Percentiles rank a stretch among this genome's conserved stretches.
These are phyloP conservation scores for Tolypocladium amazonense DNA, from an alignment of 2,329 filamentous ascomycete species.

Conservation along the genomic window DNA sequence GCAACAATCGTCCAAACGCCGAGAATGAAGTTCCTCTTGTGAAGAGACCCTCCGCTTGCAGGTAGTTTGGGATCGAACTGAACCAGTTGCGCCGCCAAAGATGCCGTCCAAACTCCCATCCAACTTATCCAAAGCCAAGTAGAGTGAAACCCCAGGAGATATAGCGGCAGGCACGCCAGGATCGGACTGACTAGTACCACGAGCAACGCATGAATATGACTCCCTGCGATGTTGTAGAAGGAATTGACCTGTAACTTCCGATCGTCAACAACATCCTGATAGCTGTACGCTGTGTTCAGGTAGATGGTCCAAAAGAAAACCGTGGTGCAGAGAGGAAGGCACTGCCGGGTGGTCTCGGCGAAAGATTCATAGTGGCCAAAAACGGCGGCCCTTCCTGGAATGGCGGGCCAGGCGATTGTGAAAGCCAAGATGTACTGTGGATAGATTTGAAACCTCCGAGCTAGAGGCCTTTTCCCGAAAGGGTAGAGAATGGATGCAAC, in stretches of 20 bases:
- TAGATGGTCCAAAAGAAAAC: conserved; percentile 16
- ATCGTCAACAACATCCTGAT: conserved; percentile 13
- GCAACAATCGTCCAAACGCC: conserved; percentile 10
- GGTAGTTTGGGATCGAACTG: conserved; percentile 10
- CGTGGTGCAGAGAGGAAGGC: conserved; percentile 12
- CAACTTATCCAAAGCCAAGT: conserved; percentile 1
- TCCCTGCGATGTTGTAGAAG: conserved; percentile 4
- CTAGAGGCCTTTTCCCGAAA: conserved; percentile 10
- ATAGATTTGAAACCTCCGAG: conserved; percentile 9
- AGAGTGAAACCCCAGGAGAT: neutral
- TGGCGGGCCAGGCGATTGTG: conserved; percentile 12
- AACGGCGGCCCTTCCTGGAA: conserved; percentile 11
- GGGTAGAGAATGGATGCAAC: conserved; percentile 11
- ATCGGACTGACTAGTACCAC: neutral
- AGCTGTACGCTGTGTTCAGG: conserved; percentile 14
- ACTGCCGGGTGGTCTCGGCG: conserved; percentile 6
- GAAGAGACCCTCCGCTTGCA: conserved; percentile 9
- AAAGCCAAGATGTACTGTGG: conserved; percentile 14
- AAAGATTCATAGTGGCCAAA: conserved; percentile 8
- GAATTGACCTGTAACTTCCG: conserved; percentile 12
- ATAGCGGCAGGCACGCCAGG: neutral
- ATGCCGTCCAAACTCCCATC: conserved; percentile 1
- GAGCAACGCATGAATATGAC: neutral
- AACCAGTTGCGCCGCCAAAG: conserved; percentile 5
- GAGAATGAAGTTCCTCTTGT: conserved; percentile 11